phyloP scores from a whole-genome alignment of 352 stramenopile species.

The Globisporangium recalcitrans region DNA sequence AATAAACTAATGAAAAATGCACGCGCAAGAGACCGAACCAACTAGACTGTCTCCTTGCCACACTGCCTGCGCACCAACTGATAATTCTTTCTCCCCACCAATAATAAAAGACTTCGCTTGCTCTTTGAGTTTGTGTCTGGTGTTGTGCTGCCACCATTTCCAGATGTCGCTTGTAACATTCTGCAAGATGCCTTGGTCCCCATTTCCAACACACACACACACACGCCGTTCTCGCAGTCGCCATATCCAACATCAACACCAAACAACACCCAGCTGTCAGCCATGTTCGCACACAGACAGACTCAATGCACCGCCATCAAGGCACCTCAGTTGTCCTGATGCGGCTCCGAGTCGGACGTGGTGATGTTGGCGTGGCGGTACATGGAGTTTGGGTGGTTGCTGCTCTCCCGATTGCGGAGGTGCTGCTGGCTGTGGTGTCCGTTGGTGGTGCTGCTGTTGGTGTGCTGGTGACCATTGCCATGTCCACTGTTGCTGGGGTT shows the following conservation, averaged over 20 bases:
- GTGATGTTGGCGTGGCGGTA: conserved; percentile 30
- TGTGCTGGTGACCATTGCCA: not conserved
- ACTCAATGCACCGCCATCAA: not conserved
- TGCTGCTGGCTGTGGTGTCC: conserved; percentile 16
- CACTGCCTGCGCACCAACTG: not conserved
- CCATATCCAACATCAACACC: no score
- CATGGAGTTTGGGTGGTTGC: conserved; percentile 41
- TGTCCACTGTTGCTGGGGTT: not conserved
- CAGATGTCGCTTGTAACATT: not conserved
- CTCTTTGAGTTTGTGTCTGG: not conserved
- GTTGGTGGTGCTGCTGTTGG: not conserved
- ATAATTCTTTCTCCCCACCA: not conserved
- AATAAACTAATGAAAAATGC: conserved; percentile 20
- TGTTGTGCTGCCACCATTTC: not conserved
- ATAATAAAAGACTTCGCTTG: not conserved
- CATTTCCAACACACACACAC: not conserved
- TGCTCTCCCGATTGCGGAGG: conserved; percentile 31
- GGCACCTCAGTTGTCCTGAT: not conserved
- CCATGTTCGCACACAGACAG: not conserved
- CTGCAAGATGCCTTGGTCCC: not conserved
- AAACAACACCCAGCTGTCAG: no score
- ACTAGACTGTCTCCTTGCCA: not conserved
- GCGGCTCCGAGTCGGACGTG: not conserved
- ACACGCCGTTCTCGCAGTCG: no score
- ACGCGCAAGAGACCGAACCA: not conserved